phyloP scores from a whole-genome alignment of 345 rosid species.

The Camelina laxa region DNA sequence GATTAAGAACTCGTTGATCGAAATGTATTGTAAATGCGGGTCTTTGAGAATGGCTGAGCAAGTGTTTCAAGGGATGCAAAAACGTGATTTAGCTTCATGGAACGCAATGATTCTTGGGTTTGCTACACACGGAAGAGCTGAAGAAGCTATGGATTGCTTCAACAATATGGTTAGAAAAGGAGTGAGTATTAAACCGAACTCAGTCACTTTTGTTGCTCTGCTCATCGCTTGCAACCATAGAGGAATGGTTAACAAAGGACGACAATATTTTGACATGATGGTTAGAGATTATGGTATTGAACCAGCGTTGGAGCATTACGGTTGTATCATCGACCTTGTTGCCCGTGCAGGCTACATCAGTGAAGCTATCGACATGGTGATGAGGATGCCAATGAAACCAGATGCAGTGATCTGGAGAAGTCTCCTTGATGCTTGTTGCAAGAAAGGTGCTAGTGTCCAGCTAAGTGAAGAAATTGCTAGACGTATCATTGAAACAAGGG shows the following conservation, averaged over 20 bases:
- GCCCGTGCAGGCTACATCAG: slow-evolving; percentile 74
- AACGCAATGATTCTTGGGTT: slow-evolving; percentile 76
- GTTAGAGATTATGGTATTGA: slow-evolving; percentile 54
- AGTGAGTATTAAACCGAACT: slow-evolving; percentile 54
- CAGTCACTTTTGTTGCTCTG: slow-evolving; percentile 68
- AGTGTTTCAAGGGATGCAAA: slow-evolving; percentile 65
- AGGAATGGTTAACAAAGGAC: slow-evolving; percentile 69
- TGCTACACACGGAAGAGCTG: slow-evolving; percentile 74
- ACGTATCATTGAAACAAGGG: slow-evolving; percentile 56
- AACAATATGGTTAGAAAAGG: slow-evolving; percentile 46
- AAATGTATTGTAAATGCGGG: slow-evolving; percentile 89
- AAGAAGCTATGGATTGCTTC: slow-evolving; percentile 57
- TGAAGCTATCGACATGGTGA: slow-evolving; percentile 69
- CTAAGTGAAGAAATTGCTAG: slow-evolving; percentile 70
- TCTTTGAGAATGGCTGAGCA: slow-evolving; percentile 61
- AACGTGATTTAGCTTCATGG: slow-evolving; percentile 73
- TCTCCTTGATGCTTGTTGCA: slow-evolving; percentile 81
- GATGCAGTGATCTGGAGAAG: slow-evolving; percentile 87
- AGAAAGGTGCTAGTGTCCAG: slow-evolving; percentile 60
- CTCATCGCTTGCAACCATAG: slow-evolving; percentile 74
- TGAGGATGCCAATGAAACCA: slow-evolving; percentile 71
- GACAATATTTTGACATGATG: slow-evolving; percentile 67
- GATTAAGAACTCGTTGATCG: slow-evolving; percentile 64
- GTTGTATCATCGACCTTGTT: slow-evolving; percentile 75
- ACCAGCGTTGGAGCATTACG: slow-evolving; percentile 79